A percentile compares a stretch with the other conserved stretches of the same genome.
Evolutionary conservation across 139 green algal genomes (phyloP).

Genomic region (Ettlia oleoabundans): DNA sequence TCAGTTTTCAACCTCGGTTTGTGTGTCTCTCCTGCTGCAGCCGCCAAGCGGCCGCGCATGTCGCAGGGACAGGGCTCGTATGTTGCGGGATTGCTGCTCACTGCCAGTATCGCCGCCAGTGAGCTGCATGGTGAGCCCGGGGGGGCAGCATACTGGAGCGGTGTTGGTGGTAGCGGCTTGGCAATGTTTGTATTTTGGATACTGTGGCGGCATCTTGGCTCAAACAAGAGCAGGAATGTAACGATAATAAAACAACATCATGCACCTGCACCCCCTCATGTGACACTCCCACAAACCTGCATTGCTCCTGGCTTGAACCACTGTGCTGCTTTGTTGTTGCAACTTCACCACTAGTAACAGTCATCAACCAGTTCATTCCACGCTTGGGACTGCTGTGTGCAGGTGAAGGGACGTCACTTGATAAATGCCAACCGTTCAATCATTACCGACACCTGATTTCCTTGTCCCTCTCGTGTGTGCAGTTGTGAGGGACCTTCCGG

Average conservation of each 20-base stretch:
- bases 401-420: no score
- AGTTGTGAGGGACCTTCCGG: conserved; percentile 32
- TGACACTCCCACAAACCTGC: no score
- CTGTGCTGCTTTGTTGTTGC: no score
- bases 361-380: no score
- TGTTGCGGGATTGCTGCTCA: conserved; percentile 7
- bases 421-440: no score
- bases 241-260: no score
- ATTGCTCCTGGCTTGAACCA: no score
- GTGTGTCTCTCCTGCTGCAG: background rate
- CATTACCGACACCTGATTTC: no score
- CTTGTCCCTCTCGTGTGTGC: background rate
- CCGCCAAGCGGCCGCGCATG: conserved; percentile 11
- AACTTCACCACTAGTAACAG: no score
- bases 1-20: background rate
- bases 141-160: background rate
- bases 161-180: background rate
- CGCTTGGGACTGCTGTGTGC: no score
- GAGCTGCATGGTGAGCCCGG: background rate
- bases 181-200: background rate
- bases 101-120: background rate
- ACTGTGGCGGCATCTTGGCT: background rate
- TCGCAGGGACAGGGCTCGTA: background rate
- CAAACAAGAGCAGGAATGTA: no score
- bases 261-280: no score